Percentiles rank a stretch among this genome's conserved stretches.
These are phyloP conservation scores for Scytalidium lignicola DNA, from an alignment of 2,329 filamentous ascomycete genomes.

Conservation along the genomic window DNA sequence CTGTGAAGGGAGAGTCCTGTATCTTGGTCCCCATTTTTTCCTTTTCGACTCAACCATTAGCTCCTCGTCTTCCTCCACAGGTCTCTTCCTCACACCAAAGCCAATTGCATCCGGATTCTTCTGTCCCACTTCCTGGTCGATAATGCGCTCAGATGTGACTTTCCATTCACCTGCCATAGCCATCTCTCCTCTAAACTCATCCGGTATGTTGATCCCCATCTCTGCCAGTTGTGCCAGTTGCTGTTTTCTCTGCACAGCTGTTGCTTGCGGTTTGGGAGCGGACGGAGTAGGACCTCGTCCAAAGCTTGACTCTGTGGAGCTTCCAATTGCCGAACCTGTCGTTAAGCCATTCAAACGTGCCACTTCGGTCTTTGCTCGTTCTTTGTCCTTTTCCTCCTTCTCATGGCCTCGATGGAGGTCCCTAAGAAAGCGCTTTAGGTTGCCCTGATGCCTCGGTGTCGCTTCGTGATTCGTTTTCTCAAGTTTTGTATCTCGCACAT, in stretches of 20 bases:
- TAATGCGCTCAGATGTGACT: conserved; percentile 39
- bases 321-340: conserved; percentile 31
- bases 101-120: conserved; percentile 37
- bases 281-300: conserved; percentile 20
- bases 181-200: conserved; percentile 72
- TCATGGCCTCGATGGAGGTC: conserved; percentile 84
- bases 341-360: conserved; percentile 79
- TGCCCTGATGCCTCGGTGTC: conserved; percentile 77
- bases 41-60: conserved; percentile 57
- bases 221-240: conserved; percentile 86
- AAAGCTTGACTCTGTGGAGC: conserved; percentile 18
- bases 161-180: conserved; percentile 89
- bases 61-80: conserved; percentile 54
- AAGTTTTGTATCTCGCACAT: conserved; percentile 86
- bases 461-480: conserved; percentile 87
- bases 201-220: conserved; percentile 80
- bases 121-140: conserved; percentile 37
- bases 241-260: conserved; percentile 65
- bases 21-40: conserved; percentile 34
- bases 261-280: conserved; percentile 27
- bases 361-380: conserved; percentile 77
- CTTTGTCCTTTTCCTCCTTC: conserved; percentile 72
- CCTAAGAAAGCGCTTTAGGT: conserved; percentile 82
- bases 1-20: conserved; percentile 28
- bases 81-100: conserved; percentile 58